These are phyloP conservation scores for Priceomyces melissophilus DNA, from an alignment of 805 yeast species.

Conservation along the genomic window DNA sequence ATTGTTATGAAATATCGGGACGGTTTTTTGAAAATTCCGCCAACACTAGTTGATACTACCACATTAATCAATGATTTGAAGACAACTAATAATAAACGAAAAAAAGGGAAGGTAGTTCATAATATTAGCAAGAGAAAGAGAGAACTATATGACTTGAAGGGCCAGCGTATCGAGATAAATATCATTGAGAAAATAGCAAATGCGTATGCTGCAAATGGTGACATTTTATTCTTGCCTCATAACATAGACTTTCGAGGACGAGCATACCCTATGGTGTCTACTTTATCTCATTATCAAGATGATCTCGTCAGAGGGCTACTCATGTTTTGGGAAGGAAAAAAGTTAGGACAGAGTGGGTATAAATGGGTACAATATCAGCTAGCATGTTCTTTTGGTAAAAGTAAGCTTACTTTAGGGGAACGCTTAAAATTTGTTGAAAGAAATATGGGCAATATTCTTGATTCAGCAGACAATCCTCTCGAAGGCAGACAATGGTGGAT, in stretches of 20 bases:
- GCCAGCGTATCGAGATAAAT: constrained; percentile 18
- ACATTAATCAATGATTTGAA: not conserved
- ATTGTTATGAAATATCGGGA: constrained; percentile 13
- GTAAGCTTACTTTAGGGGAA: constrained; percentile 22
- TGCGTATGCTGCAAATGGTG: constrained; percentile 29
- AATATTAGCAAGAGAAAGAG: constrained; percentile 2
- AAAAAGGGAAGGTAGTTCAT: not conserved
- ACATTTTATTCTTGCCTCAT: constrained; percentile 36
- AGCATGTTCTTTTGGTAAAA: constrained; percentile 30
- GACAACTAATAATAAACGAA: constrained; percentile 1
- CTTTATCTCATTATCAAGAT: constrained; percentile 32
- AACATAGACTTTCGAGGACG: constrained; percentile 35
- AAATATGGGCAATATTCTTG: constrained; percentile 17
- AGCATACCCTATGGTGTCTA: constrained; percentile 36
- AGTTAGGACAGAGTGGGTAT: constrained; percentile 33
- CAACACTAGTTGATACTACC: constrained; percentile 5
- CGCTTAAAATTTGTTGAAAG: constrained; percentile 24
- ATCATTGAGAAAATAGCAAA: constrained; percentile 19
- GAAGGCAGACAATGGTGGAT: constrained; percentile 32
- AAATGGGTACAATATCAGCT: constrained; percentile 39
- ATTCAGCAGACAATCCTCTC: constrained; percentile 28
- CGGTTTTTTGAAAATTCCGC: constrained; percentile 28
- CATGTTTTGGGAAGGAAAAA: constrained; percentile 36
- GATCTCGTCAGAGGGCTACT: constrained; percentile 32
- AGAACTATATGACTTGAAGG: constrained; percentile 11